Percentiles rank a stretch among this genome's conserved stretches.
phyloP scores from a whole-genome alignment of 1,139 yeast genomes.

The Yarrowia galli region DNA sequence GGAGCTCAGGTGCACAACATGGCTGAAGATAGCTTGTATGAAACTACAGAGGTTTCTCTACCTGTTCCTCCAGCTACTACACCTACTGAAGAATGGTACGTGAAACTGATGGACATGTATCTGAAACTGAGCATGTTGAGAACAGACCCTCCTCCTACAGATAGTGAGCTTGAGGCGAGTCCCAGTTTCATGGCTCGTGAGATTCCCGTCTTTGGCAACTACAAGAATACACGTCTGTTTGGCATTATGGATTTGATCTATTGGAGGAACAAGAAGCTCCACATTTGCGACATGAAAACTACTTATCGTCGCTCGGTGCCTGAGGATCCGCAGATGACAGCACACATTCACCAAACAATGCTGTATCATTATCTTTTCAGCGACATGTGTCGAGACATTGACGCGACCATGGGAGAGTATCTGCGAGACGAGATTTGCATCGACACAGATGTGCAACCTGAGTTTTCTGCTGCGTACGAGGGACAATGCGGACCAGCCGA shows the following conservation, averaged over 20 bases:
- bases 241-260: constrained; percentile 35
- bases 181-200: constrained; percentile 20
- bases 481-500: background rate
- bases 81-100: constrained; percentile 28
- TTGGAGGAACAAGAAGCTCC: constrained; percentile 19
- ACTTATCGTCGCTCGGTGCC: background rate
- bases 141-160: background rate
- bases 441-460: constrained; percentile 4
- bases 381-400: constrained; percentile 40
- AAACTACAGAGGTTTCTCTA: background rate
- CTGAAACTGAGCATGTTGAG: constrained; percentile 12
- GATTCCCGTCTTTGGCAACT: constrained; percentile 22
- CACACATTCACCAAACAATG: constrained; percentile 42
- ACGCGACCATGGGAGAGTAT: constrained; percentile 23
- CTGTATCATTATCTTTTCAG: constrained; percentile 46
- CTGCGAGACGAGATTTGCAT: constrained; percentile 13
- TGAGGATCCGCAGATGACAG: constrained; percentile 3
- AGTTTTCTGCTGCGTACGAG: background rate
- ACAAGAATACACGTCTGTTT: constrained; percentile 20
- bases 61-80: background rate
- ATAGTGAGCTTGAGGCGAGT: background rate
- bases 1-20: constrained; percentile 13
- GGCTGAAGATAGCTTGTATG: background rate
- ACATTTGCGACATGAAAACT: constrained; percentile 36
- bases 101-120: background rate